phyloP scores from a whole-genome alignment of 2,329 filamentous ascomycete species.

The Aspergillus niger region DNA sequence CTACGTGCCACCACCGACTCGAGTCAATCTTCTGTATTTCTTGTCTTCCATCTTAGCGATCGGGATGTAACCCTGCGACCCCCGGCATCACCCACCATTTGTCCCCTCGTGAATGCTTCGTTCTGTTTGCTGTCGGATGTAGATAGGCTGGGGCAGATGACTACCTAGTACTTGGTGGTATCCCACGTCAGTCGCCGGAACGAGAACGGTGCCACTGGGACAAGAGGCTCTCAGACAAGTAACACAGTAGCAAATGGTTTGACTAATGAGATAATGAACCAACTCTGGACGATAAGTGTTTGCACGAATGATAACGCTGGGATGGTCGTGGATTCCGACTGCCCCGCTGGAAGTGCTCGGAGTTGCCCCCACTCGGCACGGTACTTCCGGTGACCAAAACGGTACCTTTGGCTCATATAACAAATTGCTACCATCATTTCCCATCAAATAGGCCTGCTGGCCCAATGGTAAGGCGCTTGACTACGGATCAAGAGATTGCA shows the following conservation, averaged over 20 bases:
- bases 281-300: slow-evolving; percentile 2
- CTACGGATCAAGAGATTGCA: slow-evolving; percentile 50
- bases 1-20: slow-evolving; percentile 20
- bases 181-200: slow-evolving; percentile 10
- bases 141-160: slow-evolving; percentile 2
- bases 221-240: neutral
- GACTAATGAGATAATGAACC: slow-evolving; percentile 4
- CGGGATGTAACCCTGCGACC: slow-evolving; percentile 9
- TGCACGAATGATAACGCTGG: slow-evolving; percentile 4
- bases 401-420: no score
- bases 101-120: neutral
- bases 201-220: slow-evolving; percentile 6
- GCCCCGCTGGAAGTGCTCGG: slow-evolving; percentile 7
- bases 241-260: neutral
- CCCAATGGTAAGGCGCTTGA: slow-evolving; percentile 28
- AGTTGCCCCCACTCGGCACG: slow-evolving; percentile 27
- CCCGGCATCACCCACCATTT: slow-evolving; percentile 7
- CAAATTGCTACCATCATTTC: fast-evolving
- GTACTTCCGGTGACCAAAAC: slow-evolving; percentile 16
- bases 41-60: neutral
- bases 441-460: slow-evolving; percentile 29
- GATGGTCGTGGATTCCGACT: slow-evolving; percentile 6
- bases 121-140: neutral
- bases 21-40: slow-evolving; percentile 8
- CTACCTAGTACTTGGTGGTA: neutral